phyloP scores from a whole-genome alignment of 2,329 filamentous ascomycete genomes.

The Clarireedia hainanense region DNA sequence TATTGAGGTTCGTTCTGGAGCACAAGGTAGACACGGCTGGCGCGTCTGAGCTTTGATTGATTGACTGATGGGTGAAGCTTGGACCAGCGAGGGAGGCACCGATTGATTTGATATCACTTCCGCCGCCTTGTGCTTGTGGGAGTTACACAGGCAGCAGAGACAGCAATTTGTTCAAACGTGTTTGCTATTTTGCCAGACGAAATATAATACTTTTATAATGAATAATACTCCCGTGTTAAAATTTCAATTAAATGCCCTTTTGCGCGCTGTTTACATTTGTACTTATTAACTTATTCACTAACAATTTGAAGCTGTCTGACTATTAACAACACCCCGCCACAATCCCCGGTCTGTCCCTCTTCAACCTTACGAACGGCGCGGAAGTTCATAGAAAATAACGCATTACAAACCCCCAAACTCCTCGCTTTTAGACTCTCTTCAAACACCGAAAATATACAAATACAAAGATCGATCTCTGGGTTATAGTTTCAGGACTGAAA shows the following conservation, averaged over 20 bases:
- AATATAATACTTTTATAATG: too few relatives aligned
- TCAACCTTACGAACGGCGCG: constrained; percentile 20
- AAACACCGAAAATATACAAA: not conserved
- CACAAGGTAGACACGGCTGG: constrained; percentile 28
- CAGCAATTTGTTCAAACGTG: not conserved
- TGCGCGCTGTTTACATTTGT: too few relatives aligned
- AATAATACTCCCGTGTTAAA: too few relatives aligned
- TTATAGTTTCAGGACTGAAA: not conserved
- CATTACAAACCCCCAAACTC: not conserved
- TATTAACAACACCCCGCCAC: constrained; percentile 23
- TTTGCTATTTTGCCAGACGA: too few relatives aligned
- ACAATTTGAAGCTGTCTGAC: not conserved
- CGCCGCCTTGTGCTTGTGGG: not conserved
- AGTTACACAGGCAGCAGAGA: not conserved
- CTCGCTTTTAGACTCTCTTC: not conserved
- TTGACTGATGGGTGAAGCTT: constrained; percentile 20
- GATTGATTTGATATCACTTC: constrained; percentile 7
- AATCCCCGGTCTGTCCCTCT: not conserved
- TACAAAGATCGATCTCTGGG: not conserved
- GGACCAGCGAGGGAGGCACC: constrained; percentile 27
- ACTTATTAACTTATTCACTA: too few relatives aligned
- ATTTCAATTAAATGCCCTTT: too few relatives aligned
- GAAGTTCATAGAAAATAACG: constrained; percentile 20
- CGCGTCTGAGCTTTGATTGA: constrained; percentile 17
- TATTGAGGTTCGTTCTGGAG: constrained; percentile 11